Conservation (phyloP, 169 alveolate genomes). For the Eimeria sp. region DNA sequence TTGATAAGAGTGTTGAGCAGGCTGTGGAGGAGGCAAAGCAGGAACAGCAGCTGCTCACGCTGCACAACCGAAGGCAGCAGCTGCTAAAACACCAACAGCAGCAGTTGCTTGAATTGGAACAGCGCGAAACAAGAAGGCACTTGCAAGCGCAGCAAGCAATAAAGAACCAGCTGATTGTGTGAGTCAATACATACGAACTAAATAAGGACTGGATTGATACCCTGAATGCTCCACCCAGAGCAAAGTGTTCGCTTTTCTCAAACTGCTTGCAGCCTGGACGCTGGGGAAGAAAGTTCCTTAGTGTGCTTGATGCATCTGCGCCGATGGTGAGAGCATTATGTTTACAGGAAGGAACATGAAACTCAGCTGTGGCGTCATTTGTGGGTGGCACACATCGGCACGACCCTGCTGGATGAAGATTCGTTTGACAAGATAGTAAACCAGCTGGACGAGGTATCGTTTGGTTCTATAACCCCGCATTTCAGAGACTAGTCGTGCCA, state of each 20-base stretch:
- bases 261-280: background rate
- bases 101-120: constrained; percentile 34
- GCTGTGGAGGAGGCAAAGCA: constrained; percentile 56
- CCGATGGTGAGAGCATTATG: background rate
- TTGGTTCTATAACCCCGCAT: background rate
- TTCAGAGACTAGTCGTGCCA: background rate
- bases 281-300: background rate
- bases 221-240: no score
- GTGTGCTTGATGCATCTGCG: background rate
- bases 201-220: background rate
- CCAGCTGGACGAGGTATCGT: constrained; percentile 46
- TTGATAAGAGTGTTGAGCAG: constrained; percentile 55
- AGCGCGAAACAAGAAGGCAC: constrained; percentile 36
- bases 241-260: background rate
- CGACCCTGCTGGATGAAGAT: background rate
- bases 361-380: constrained; percentile 48
- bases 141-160: constrained; percentile 31
- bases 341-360: constrained; percentile 40
- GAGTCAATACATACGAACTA: background rate
- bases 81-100: constrained; percentile 56
- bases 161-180: constrained; percentile 4
- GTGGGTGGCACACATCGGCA: constrained; percentile 69
- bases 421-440: background rate
- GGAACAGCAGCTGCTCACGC: constrained; percentile 60
- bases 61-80: constrained; percentile 33